Percentiles rank a stretch among this genome's conserved stretches.
phyloP scores from a whole-genome alignment of 2,329 filamentous ascomycete species.

The Madurella fahalii region DNA sequence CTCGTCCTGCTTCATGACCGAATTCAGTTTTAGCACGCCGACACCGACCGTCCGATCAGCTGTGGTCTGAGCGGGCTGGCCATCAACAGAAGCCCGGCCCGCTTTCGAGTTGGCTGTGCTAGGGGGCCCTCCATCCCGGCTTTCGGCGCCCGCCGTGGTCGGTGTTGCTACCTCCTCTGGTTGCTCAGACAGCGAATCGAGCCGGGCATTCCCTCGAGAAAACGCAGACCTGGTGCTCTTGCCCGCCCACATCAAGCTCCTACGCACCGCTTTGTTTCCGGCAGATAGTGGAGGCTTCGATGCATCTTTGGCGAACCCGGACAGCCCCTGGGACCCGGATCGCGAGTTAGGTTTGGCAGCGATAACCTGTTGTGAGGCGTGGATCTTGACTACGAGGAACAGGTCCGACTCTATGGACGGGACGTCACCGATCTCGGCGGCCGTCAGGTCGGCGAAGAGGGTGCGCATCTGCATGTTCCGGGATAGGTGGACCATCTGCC shows the following conservation, averaged over 20 bases:
- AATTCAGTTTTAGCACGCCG: slow-evolving; percentile 71
- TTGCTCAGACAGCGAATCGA: slow-evolving; percentile 56
- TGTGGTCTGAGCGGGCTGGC: slow-evolving; percentile 38
- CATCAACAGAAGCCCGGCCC: slow-evolving; percentile 36
- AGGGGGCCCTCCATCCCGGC: slow-evolving; percentile 47
- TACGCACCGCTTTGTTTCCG: slow-evolving; percentile 52
- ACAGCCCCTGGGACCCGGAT: slow-evolving; percentile 41
- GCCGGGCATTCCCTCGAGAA: slow-evolving; percentile 48
- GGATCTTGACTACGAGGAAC: slow-evolving; percentile 78
- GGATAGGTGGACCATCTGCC: slow-evolving; percentile 61
- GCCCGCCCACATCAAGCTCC: slow-evolving; percentile 67
- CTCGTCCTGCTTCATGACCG: slow-evolving; percentile 65
- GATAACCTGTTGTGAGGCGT: slow-evolving; percentile 53
- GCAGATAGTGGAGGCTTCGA: slow-evolving; percentile 46
- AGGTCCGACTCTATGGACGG: slow-evolving; percentile 65
- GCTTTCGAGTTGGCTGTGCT: slow-evolving; percentile 53
- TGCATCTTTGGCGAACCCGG: slow-evolving; percentile 39
- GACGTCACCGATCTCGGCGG: slow-evolving; percentile 64
- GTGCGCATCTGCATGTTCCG: slow-evolving; percentile 71
- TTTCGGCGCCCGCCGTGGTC: slow-evolving; percentile 33
- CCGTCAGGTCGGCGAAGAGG: slow-evolving; percentile 80
- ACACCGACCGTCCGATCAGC: slow-evolving; percentile 70
- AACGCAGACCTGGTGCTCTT: slow-evolving; percentile 53
- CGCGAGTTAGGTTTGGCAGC: slow-evolving; percentile 48
- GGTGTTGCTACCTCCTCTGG: slow-evolving; percentile 39